phyloP scores from a whole-genome alignment of 768 basidiomycete species.

The Flagelloscypha sp. region DNA sequence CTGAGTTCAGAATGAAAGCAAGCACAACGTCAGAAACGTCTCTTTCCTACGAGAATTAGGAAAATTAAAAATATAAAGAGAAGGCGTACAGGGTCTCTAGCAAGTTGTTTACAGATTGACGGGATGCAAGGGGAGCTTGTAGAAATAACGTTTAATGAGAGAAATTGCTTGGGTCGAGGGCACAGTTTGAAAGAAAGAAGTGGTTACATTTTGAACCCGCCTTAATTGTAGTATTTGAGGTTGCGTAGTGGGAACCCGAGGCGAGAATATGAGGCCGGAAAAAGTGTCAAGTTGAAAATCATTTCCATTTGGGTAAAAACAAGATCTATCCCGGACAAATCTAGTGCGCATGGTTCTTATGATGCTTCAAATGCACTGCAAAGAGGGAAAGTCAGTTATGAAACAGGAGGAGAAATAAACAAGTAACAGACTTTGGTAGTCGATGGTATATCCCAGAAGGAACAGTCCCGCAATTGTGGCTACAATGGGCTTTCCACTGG shows the following conservation, averaged over 20 bases:
- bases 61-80: too few species aligned
- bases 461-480: slow-evolving; percentile 60
- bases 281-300: neutral
- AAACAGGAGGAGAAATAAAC: slow-evolving; percentile 1
- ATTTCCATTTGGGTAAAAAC: slow-evolving; percentile 1
- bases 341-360: slow-evolving; percentile 87
- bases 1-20: too few species aligned
- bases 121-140: too few species aligned
- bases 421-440: slow-evolving; percentile 74
- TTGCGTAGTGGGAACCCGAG: neutral
- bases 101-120: too few species aligned
- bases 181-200: too few species aligned
- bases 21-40: too few species aligned
- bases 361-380: slow-evolving; percentile 82
- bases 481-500: slow-evolving; percentile 62
- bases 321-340: slow-evolving; percentile 5
- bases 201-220: neutral
- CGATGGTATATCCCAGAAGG: slow-evolving; percentile 75
- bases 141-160: too few species aligned
- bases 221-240: neutral
- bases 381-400: slow-evolving; percentile 1
- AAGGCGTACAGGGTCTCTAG: too few species aligned
- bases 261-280: neutral
- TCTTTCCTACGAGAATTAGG: too few species aligned
- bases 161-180: too few species aligned